Conservation (phyloP, 805 yeast genomes). For the Lipomyces yamadae region DNA sequence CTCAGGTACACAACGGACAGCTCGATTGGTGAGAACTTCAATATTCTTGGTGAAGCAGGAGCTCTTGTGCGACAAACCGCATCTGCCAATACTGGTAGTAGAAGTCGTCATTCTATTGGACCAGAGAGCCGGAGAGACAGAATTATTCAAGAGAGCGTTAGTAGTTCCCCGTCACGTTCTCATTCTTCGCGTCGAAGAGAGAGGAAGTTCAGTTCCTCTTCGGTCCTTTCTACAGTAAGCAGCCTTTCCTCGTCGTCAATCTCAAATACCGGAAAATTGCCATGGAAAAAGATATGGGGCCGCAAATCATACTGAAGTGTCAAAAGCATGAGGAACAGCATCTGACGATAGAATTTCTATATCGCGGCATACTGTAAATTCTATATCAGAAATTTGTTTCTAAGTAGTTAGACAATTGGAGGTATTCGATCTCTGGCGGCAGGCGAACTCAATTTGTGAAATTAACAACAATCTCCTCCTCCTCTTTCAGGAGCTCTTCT, state of each 20-base stretch:
- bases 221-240: neutral
- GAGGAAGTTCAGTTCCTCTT: neutral
- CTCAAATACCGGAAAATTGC: neutral
- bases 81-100: neutral
- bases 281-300: neutral
- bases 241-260: neutral
- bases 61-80: neutral
- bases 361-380: neutral
- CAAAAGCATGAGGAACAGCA: neutral
- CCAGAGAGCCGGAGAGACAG: constrained; percentile 13
- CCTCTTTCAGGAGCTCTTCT: too few relatives aligned
- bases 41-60: neutral
- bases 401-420: too few relatives aligned
- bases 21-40: neutral
- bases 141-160: constrained; percentile 9
- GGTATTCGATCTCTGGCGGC: too few relatives aligned
- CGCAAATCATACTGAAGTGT: neutral
- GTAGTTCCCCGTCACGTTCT: neutral
- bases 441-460: too few relatives aligned
- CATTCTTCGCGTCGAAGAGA: neutral
- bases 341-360: neutral
- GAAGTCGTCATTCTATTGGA: neutral
- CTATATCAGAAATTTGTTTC: too few relatives aligned
- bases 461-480: too few relatives aligned
- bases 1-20: neutral